phyloP scores from a whole-genome alignment of 148 eudicot genomes.

The Mesembryanthemum crystallinum region DNA sequence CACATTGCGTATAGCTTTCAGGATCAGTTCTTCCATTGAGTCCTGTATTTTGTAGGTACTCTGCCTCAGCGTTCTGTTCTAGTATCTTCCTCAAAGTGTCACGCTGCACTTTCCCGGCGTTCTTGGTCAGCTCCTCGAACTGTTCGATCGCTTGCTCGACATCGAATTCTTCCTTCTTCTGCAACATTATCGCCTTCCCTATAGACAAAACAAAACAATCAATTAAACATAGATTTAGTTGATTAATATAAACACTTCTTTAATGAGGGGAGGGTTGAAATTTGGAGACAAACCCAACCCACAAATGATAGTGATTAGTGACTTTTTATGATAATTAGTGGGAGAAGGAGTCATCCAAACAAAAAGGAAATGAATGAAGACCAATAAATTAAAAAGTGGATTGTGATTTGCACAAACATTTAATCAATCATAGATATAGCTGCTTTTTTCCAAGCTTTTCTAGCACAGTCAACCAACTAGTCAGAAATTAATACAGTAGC shows the following conservation, averaged over 20 bases:
- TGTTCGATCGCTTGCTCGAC: constrained; percentile 27
- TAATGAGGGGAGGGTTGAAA: too few relatives aligned
- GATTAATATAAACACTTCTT: neutral
- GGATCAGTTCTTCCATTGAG: constrained; percentile 52
- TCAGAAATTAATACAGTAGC: too few relatives aligned
- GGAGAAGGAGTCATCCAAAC: too few relatives aligned
- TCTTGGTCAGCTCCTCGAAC: constrained; percentile 37
- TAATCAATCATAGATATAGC: too few relatives aligned
- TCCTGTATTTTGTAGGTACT: constrained; percentile 36
- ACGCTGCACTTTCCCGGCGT: constrained; percentile 38
- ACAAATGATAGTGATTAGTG: too few relatives aligned
- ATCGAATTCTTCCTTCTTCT: constrained; percentile 36
- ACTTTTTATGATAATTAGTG: too few relatives aligned
- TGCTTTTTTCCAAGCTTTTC: too few relatives aligned
- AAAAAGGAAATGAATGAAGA: too few relatives aligned
- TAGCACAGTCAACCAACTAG: too few relatives aligned
- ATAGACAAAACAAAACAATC: neutral
- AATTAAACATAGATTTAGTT: neutral
- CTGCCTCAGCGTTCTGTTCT: constrained; percentile 29
- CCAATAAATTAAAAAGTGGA: too few relatives aligned
- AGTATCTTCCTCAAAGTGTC: constrained; percentile 43
- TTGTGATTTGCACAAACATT: too few relatives aligned
- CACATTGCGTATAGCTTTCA: constrained; percentile 59
- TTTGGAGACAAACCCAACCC: too few relatives aligned
- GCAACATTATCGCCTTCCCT: constrained; percentile 24